Conservation (phyloP, 2,329 filamentous ascomycete species). For the Fusarium longipes region DNA sequence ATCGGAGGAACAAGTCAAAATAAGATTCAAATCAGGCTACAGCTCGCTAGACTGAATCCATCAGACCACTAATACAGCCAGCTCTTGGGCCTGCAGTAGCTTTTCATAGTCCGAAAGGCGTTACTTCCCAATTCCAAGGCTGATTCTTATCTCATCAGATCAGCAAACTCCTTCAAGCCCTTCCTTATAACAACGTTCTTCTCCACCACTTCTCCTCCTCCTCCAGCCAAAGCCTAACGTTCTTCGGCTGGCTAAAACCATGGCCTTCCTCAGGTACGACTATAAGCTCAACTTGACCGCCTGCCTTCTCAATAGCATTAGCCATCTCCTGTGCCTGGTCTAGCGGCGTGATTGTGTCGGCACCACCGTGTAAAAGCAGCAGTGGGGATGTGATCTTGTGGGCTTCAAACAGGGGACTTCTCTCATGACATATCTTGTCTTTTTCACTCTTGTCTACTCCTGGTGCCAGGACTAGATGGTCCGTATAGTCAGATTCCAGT, state of each 20-base stretch:
- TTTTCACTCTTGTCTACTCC: constrained; percentile 54
- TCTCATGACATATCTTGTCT: constrained; percentile 55
- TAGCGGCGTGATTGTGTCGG: constrained; percentile 68
- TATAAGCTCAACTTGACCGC: constrained; percentile 59
- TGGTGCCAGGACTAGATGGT: constrained; percentile 55
- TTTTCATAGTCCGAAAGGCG: background rate
- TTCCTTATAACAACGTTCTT: constrained; percentile 50
- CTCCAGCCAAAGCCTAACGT: constrained; percentile 53
- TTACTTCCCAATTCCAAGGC: background rate
- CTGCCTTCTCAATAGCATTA: constrained; percentile 54
- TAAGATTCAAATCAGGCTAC: background rate
- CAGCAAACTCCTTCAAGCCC: background rate
- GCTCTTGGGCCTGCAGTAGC: background rate
- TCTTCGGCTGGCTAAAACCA: constrained; percentile 57
- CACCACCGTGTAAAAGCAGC: constrained; percentile 66
- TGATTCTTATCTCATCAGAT: background rate
- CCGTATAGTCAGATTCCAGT: constrained; percentile 65
- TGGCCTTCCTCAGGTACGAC: constrained; percentile 64
- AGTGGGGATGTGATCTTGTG: constrained; percentile 62
- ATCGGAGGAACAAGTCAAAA: background rate
- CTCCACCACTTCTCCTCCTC: constrained; percentile 62
- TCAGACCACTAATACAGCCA: too few species aligned
- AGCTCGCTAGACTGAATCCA: background rate
- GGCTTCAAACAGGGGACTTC: constrained; percentile 62
- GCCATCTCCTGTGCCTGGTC: constrained; percentile 66